Conservation (phyloP, 495 filamentous ascomycete genomes). For the Podospora australis region DNA sequence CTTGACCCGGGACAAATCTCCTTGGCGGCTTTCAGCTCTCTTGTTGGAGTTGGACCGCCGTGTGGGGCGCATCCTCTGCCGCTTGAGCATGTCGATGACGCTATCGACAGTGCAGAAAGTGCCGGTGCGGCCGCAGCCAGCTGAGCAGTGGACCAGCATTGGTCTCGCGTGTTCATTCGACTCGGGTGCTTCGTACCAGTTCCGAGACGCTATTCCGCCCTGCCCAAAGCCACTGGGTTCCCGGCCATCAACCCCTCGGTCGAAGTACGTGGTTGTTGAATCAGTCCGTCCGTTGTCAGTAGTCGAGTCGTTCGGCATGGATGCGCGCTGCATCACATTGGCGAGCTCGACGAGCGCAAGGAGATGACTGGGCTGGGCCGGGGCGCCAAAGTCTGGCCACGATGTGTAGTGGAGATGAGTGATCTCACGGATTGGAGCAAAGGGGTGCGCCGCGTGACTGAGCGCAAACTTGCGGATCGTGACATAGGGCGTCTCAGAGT, state of each 20-base stretch:
- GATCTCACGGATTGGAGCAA: slow-evolving; percentile 82
- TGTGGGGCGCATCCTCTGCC: slow-evolving; percentile 47
- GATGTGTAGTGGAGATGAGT: slow-evolving; percentile 90
- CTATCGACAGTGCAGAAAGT: slow-evolving; percentile 95
- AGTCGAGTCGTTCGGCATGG: slow-evolving; percentile 29
- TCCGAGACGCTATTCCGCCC: too few relatives aligned
- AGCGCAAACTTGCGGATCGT: slow-evolving; percentile 84
- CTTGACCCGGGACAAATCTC: slow-evolving; percentile 30
- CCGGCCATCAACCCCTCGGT: too few relatives aligned
- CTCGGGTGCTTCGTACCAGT: slow-evolving; percentile 54
- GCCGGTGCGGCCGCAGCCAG: slow-evolving; percentile 90
- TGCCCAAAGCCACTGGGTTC: too few relatives aligned
- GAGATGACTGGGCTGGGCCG: slow-evolving; percentile 79
- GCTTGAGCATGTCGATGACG: slow-evolving; percentile 87
- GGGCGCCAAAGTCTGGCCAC: slow-evolving; percentile 96
- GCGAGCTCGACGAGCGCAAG: slow-evolving; percentile 82
- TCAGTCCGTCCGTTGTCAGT: neutral
- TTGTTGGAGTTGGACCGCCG: slow-evolving; percentile 11
- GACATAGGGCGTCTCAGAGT: slow-evolving; percentile 61
- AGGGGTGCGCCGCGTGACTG: slow-evolving; percentile 68
- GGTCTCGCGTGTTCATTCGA: slow-evolving; percentile 50
- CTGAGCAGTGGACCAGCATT: slow-evolving; percentile 89
- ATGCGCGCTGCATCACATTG: slow-evolving; percentile 52
- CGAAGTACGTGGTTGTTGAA: neutral
- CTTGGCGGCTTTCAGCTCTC: slow-evolving; percentile 13